Base-by-base conservation (phyloP, 2,329 filamentous ascomycete genomes). In the Ceratocystis harringtonii region DNA sequence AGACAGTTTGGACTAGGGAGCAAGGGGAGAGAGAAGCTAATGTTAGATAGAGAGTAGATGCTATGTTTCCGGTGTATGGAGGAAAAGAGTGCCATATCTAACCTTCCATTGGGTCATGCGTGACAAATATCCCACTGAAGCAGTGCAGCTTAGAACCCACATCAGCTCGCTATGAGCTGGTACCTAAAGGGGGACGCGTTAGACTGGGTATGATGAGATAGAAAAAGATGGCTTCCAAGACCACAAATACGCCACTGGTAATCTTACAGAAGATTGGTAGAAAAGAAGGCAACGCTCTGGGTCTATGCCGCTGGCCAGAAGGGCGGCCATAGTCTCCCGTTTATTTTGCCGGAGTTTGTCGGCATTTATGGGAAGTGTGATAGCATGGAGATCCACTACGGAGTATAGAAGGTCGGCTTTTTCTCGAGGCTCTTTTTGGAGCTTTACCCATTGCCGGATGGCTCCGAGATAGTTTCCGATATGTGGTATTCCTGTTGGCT, bases 51-150 rank as follows among this genome's bases (percentile, higher is more conserved):
- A 28, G 22, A 4, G 15, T 15, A 7, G 7, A 28, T 28, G 22
- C 4, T 7, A 15, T 52, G 6, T 6, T 41, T 41, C 10, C 10
- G 36, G 10, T 4, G 12, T 12, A 12, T 12, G 0, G 36, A 41
- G 10, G 3, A 15, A 41, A 41, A 15, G 36, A 15, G 10, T 41
- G 36, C 12, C 36, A 41, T 41, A 41, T 41, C 72, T 62, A 67
- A 90, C 90, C 85, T 99, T 99, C 92, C 94, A 99, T 75, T 97
- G 94, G 32, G 94, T 97, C 94, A 99, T 99, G n/a, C 94, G 82
- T 8, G 88, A 88, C n/a, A 99, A 78, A 75, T 96, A 95, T 48
- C 94, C 94, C 75, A 94, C 91, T 4, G 89, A 92, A 28, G 94
- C 89, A 63, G 89, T 88, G 70, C 92, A 96, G 72, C 90, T 92